Evolutionary conservation across 495 filamentous ascomycete species (phyloP).

Genomic region (Aspergillus panamensis): DNA sequence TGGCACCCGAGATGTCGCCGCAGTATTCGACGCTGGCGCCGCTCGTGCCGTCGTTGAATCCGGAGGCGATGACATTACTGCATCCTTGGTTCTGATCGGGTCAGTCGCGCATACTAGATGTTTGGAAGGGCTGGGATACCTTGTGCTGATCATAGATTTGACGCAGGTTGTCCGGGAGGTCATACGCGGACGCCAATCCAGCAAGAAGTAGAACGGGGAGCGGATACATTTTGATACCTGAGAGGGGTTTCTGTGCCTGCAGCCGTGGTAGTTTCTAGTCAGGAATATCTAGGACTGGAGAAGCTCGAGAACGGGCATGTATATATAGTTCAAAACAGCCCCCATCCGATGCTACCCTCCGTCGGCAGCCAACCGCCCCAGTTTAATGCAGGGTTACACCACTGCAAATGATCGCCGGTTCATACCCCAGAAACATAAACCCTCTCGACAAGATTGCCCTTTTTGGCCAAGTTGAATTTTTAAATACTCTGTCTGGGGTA

Average conservation of each 20-base stretch:
- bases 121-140: neutral
- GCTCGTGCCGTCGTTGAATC: conserved; percentile 26
- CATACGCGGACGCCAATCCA: neutral
- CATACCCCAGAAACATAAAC: neutral
- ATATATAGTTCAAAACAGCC: neutral
- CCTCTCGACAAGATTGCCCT: neutral
- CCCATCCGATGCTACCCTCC: neutral
- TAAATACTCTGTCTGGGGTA: neutral
- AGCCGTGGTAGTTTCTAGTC: neutral
- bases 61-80: conserved; percentile 22
- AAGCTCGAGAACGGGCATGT: neutral
- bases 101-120: neutral
- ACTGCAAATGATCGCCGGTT: neutral
- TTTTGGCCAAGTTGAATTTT: neutral
- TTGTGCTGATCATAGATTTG: neutral
- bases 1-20: conserved; percentile 27
- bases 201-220: neutral
- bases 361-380: too few species aligned
- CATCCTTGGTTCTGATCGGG: conserved; percentile 21
- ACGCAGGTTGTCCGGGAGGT: neutral
- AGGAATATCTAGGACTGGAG: neutral
- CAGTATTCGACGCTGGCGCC: conserved; percentile 26
- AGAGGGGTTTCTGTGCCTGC: too few species aligned
- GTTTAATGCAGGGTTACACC: too few species aligned
- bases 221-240: neutral